Conservation (phyloP, 805 yeast genomes). For the Yarrowia porcina region DNA sequence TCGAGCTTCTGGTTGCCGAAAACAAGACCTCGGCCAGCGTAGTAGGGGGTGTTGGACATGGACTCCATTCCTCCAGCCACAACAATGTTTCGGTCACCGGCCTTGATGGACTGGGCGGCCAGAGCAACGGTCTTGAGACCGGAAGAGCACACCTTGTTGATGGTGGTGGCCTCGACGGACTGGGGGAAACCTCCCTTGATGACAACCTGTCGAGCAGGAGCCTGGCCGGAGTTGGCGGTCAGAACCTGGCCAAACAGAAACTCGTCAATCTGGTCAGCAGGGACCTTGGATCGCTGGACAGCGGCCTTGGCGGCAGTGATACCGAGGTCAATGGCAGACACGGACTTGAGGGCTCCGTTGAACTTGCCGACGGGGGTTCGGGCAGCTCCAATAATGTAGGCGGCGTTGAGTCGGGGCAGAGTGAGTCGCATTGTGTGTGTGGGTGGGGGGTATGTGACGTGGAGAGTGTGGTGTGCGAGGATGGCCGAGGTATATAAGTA, state of each 20-base stretch:
- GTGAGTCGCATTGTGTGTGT: slow-evolving; percentile 22
- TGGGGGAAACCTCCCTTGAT: slow-evolving; percentile 80
- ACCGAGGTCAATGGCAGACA: slow-evolving; percentile 76
- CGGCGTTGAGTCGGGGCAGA: slow-evolving; percentile 38
- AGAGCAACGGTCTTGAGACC: slow-evolving; percentile 85
- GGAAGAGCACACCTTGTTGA: slow-evolving; percentile 95
- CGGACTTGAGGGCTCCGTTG: slow-evolving; percentile 72
- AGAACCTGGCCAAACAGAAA: slow-evolving; percentile 86
- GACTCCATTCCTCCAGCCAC: slow-evolving; percentile 96
- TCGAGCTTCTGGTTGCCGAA: slow-evolving; percentile 53
- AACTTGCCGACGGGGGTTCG: slow-evolving; percentile 96
- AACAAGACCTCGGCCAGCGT: slow-evolving; percentile 64
- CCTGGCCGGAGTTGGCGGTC: slow-evolving; percentile 91
- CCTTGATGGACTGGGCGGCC: slow-evolving; percentile 81
- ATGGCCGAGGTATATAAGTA: slow-evolving; percentile 12
- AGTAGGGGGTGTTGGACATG: slow-evolving; percentile 92
- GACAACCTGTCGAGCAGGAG: slow-evolving; percentile 97
- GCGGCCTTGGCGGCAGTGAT: slow-evolving; percentile 85
- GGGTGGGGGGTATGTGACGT: neutral
- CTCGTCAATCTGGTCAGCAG: slow-evolving; percentile 77
- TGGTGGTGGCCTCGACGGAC: slow-evolving; percentile 77
- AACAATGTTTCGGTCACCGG: slow-evolving; percentile 81
- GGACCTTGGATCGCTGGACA: slow-evolving; percentile 72
- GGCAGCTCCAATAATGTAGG: slow-evolving; percentile 80
- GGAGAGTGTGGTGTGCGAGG: neutral